phyloP scores from a whole-genome alignment of 805 yeast species.

The Spathaspora arborariae region DNA sequence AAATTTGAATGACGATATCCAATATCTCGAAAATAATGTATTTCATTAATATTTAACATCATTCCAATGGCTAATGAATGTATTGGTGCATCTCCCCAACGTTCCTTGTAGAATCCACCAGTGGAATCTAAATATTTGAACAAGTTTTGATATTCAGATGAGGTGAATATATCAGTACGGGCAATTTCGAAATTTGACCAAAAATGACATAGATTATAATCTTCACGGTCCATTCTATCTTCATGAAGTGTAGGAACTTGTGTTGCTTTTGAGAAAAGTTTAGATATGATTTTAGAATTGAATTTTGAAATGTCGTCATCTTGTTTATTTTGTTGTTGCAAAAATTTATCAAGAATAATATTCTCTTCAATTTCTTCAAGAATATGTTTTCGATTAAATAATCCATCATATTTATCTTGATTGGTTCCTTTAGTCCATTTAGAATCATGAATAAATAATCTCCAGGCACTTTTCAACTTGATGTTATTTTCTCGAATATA shows the following conservation, averaged over 20 bases:
- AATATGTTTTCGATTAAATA: conserved; percentile 18
- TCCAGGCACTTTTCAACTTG: conserved; percentile 64
- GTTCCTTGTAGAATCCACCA: conserved; percentile 83
- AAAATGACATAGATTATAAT: conserved; percentile 79
- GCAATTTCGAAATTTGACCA: conserved; percentile 96
- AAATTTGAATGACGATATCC: conserved; percentile 83
- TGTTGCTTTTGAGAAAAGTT: conserved; percentile 36
- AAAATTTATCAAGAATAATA: conserved; percentile 19
- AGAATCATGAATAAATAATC: conserved; percentile 47
- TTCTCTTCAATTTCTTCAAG: conserved; percentile 24
- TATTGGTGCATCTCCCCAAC: conserved; percentile 98
- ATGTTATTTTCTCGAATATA: conserved; percentile 48
- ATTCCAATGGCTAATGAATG: conserved; percentile 85
- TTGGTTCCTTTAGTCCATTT: conserved; percentile 20
- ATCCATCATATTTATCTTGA: conserved; percentile 18
- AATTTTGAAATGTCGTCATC: conserved; percentile 20
- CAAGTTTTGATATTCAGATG: conserved; percentile 60
- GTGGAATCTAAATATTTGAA: conserved; percentile 64
- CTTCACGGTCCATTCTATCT: conserved; percentile 62
- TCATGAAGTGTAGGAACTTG: conserved; percentile 29
- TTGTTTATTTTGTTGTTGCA: conserved; percentile 18
- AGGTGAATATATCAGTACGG: conserved; percentile 66
- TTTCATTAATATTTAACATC: conserved; percentile 60
- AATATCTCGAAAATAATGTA: conserved; percentile 90
- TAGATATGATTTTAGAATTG: conserved; percentile 28